A percentile compares a stretch with the other conserved stretches of the same genome.
Conservation (phyloP, 768 basidiomycete species). For the Phaeolepiota aurea region DNA sequence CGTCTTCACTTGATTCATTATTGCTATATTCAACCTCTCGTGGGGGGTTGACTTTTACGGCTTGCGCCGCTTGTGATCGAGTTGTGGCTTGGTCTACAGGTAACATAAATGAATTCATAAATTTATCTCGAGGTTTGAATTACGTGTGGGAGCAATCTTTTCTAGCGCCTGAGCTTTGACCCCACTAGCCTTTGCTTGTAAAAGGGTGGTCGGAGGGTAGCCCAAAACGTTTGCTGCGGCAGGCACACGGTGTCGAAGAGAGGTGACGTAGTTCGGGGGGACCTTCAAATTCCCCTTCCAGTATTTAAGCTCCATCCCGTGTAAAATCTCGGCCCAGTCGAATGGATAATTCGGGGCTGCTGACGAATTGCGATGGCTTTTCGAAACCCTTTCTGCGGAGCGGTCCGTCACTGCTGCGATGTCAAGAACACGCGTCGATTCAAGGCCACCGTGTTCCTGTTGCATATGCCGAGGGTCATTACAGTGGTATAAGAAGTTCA, state of each 20-base stretch:
- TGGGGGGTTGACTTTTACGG: background rate
- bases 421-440: background rate
- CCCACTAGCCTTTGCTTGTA: too few relatives aligned
- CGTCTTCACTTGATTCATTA: background rate
- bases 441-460: background rate
- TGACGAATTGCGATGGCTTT: background rate
- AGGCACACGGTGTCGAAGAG: too few relatives aligned
- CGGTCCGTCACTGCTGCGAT: background rate
- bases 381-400: background rate
- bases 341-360: background rate
- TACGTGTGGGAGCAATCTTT: background rate
- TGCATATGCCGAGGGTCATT: background rate
- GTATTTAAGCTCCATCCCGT: background rate
- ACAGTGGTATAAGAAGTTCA: background rate
- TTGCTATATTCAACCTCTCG: background rate
- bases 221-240: background rate
- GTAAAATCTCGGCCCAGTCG: background rate
- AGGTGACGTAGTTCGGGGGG: background rate
- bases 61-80: background rate
- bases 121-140: too few relatives aligned
- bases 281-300: background rate
- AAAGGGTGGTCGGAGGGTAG: background rate
- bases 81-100: background rate
- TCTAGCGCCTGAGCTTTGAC: too few relatives aligned
- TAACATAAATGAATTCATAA: background rate